Percentiles rank a stretch among this genome's conserved stretches.
These are phyloP conservation scores for Flaveria robusta DNA, from an alignment of 129 eudicot species.

Conservation along the genomic window DNA sequence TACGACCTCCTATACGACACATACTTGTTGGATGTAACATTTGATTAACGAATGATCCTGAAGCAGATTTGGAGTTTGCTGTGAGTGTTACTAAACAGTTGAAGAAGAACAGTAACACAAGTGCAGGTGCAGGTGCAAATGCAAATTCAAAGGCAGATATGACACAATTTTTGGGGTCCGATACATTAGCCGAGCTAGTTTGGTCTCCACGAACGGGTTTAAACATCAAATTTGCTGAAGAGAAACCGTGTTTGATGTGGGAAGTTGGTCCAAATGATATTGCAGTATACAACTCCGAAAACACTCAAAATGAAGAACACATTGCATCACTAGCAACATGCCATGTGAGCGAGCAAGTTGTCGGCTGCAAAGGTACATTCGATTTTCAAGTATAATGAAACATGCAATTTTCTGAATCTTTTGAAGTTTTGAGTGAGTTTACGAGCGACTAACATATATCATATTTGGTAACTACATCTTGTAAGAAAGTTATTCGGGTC, in stretches of 20 bases:
- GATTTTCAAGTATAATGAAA: neutral
- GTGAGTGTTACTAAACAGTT: slow-evolving; percentile 30
- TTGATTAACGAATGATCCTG: slow-evolving; percentile 29
- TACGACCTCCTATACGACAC: too few species aligned
- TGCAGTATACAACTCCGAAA: slow-evolving; percentile 25
- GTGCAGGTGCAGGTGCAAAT: slow-evolving; percentile 75
- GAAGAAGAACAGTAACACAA: slow-evolving; percentile 25
- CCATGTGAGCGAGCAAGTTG: slow-evolving; percentile 29
- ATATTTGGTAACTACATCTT: too few species aligned
- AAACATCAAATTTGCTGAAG: slow-evolving; percentile 55
- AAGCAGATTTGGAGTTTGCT: slow-evolving; percentile 42
- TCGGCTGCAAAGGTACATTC: slow-evolving; percentile 10
- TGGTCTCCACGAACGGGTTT: slow-evolving; percentile 71
- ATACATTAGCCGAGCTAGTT: slow-evolving; percentile 62
- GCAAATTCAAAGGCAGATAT: slow-evolving; percentile 45
- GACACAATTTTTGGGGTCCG: slow-evolving; percentile 44
- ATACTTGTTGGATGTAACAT: slow-evolving; percentile 5
- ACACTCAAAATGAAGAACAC: slow-evolving; percentile 34
- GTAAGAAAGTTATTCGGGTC: neutral
- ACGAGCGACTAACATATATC: neutral
- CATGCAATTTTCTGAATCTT: neutral
- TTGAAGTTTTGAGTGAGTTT: neutral
- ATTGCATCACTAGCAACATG: slow-evolving; percentile 9
- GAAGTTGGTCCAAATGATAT: slow-evolving; percentile 50
- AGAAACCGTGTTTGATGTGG: slow-evolving; percentile 34